Conservation (phyloP, 2,329 filamentous ascomycete species). For the Fusarium sp. region DNA sequence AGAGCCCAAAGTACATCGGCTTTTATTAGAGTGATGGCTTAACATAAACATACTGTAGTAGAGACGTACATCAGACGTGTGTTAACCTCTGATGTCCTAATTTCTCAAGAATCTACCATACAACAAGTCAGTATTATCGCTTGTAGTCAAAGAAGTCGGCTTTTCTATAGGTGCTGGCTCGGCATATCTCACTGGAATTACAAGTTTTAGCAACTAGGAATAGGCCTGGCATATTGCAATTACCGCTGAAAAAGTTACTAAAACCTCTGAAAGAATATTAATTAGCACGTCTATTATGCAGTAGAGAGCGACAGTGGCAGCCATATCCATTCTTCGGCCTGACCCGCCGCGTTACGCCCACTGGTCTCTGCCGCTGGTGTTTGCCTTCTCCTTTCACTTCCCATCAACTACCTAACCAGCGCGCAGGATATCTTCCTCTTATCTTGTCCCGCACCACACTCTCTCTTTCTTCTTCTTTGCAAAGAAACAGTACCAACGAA, state of each 20-base stretch:
- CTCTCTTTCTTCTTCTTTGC: no score
- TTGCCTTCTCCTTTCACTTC: no score
- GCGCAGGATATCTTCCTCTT: accelerated
- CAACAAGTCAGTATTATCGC: accelerated
- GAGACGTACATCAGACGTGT: background rate
- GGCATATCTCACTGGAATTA: background rate
- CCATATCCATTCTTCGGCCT: background rate
- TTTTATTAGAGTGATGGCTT: accelerated
- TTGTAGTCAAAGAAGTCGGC: background rate
- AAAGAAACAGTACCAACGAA: no score
- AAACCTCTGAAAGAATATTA: background rate
- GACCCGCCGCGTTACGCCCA: background rate
- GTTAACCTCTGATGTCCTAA: accelerated
- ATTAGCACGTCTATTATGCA: background rate
- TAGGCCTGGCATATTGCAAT: background rate
- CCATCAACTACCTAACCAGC: no score
- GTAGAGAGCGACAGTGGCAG: background rate
- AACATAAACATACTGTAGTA: background rate
- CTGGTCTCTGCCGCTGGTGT: background rate
- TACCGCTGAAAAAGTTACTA: background rate
- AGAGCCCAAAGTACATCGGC: background rate
- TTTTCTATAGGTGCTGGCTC: background rate
- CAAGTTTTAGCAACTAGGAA: background rate
- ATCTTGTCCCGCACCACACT: no score
- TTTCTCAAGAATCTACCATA: accelerated